These are phyloP conservation scores for Eucalyptus regnans DNA, from an alignment of 345 rosid genomes.

Conservation along the genomic window DNA sequence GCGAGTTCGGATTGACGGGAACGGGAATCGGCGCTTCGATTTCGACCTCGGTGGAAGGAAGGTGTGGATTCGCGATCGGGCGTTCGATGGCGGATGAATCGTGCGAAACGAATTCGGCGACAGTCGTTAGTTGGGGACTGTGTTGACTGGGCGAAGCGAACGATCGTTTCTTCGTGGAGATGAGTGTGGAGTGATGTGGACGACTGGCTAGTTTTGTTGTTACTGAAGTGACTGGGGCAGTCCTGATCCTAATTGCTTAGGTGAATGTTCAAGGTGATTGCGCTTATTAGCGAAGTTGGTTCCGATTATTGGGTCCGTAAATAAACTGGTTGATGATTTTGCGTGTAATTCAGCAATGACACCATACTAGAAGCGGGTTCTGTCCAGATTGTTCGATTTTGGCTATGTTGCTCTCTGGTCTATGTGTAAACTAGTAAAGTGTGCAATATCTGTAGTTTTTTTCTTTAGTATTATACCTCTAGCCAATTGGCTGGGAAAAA, in stretches of 20 bases:
- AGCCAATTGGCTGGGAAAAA: not conserved
- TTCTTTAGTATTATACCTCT: not conserved
- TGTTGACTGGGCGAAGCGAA: not conserved
- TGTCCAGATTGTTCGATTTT: not conserved
- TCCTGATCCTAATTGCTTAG: not conserved
- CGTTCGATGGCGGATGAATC: not conserved
- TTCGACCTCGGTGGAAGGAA: no score
- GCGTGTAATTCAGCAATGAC: not conserved
- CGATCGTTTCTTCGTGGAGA: not conserved
- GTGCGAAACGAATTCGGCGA: not conserved
- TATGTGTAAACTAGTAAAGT: not conserved
- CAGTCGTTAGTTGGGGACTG: not conserved
- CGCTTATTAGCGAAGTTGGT: not conserved
- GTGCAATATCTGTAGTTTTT: not conserved
- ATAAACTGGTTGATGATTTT: not conserved
- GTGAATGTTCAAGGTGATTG: not conserved
- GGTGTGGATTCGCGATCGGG: no score
- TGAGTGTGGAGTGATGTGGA: not conserved
- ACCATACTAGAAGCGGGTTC: not conserved
- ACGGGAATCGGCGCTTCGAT: not conserved
- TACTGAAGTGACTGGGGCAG: not conserved
- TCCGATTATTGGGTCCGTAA: not conserved
- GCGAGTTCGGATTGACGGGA: not conserved
- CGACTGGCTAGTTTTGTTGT: not conserved
- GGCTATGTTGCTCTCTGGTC: not conserved